These are phyloP conservation scores for Neofusicoccum cordaticola DNA, from an alignment of 2,329 filamentous ascomycete genomes.

Conservation along the genomic window DNA sequence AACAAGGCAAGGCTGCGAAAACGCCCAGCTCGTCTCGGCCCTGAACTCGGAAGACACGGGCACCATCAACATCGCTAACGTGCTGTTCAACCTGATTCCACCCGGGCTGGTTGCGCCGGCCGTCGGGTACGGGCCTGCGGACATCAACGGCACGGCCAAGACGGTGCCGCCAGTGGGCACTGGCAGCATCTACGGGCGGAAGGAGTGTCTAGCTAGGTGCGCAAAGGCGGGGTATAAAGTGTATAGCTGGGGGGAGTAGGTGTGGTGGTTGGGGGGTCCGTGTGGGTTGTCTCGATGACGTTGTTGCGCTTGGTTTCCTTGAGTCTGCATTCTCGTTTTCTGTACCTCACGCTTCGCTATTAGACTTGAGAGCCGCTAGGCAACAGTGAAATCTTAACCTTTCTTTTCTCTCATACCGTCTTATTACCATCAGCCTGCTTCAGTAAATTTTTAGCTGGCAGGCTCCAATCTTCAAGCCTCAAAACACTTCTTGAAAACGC, in stretches of 20 bases:
- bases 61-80: constrained; percentile 49
- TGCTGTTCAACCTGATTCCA: constrained; percentile 39
- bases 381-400: neutral
- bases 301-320: neutral
- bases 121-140: constrained; percentile 37
- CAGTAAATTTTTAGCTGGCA: too few species aligned
- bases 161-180: constrained; percentile 41
- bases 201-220: constrained; percentile 40
- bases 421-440: too few species aligned
- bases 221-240: constrained; percentile 15
- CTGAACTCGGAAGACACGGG: constrained; percentile 50
- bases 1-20: constrained; percentile 41
- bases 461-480: too few species aligned
- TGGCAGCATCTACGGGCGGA: constrained; percentile 41
- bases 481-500: too few species aligned
- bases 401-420: neutral
- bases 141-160: constrained; percentile 30
- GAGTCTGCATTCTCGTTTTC: neutral
- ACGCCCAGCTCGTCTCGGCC: constrained; percentile 50
- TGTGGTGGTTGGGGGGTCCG: neutral
- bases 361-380: neutral
- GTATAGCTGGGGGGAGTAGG: neutral
- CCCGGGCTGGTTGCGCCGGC: constrained; percentile 43
- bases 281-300: neutral
- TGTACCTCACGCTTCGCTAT: neutral